Conservation (phyloP, 176 grass and related monocot species). For the Rhipidocladum racemiflorum region DNA sequence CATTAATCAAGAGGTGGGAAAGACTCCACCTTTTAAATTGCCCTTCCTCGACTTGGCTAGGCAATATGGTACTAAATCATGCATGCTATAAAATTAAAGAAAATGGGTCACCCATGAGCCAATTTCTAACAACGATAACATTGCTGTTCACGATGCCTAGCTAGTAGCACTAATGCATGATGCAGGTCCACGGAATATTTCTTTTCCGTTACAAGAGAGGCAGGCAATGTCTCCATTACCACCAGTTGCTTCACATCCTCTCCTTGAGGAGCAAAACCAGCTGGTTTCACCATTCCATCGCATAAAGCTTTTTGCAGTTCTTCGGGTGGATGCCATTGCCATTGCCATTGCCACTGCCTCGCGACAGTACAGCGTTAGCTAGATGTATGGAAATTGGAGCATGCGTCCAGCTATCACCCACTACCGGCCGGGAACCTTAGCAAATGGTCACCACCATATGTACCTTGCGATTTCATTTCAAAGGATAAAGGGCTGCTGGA, state of each 20-base stretch:
- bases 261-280: neutral
- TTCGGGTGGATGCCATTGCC: neutral
- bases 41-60: too few relatives aligned
- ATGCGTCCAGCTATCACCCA: conserved; percentile 20
- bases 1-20: too few relatives aligned
- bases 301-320: neutral
- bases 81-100: too few relatives aligned
- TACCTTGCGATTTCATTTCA: conserved; percentile 27
- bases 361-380: neutral
- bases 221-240: neutral
- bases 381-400: neutral
- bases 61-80: too few relatives aligned
- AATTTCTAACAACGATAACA: too few relatives aligned
- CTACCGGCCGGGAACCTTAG: neutral
- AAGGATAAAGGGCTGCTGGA: conserved; percentile 6
- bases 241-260: neutral
- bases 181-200: neutral
- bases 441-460: conserved; percentile 20
- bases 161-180: neutral
- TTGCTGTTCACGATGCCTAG: neutral
- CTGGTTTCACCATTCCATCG: neutral
- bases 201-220: neutral
- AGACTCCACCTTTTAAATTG: too few relatives aligned
- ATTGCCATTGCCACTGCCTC: neutral
- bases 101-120: too few relatives aligned